Percentiles rank a stretch among this genome's conserved stretches.
These are phyloP conservation scores for Pyrrhoderma lamaoense DNA, from an alignment of 1,284 basidiomycete species.

Conservation along the genomic window DNA sequence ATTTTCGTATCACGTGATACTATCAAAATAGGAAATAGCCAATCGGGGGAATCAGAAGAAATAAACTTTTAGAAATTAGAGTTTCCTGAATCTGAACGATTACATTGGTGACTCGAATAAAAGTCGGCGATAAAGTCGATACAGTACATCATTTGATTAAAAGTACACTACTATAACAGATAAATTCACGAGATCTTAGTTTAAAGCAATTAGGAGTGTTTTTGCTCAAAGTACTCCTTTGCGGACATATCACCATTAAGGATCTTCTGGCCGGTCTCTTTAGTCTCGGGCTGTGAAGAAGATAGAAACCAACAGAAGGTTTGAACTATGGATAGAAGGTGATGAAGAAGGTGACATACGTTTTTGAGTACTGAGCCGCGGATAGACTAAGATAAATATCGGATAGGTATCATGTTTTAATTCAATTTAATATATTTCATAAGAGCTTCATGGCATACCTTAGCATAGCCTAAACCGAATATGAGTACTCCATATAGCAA, in stretches of 20 bases:
- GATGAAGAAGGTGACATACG: neutral
- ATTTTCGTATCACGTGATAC: no score
- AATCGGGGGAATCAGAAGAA: neutral
- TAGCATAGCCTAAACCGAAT: constrained; percentile 9
- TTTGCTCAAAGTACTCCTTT: constrained; percentile 19
- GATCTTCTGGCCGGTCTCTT: constrained; percentile 42
- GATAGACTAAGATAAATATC: constrained; percentile 4
- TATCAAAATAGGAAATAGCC: no score
- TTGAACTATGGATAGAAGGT: neutral
- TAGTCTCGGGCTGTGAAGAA: constrained; percentile 28
- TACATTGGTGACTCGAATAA: neutral
- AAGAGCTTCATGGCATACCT: no score
- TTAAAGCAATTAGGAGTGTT: constrained; percentile 9
- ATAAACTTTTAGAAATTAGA: constrained; percentile 7
- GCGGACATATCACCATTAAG: constrained; percentile 33
- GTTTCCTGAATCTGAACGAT: no score
- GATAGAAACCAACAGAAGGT: neutral
- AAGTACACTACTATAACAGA: no score
- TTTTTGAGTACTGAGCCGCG: constrained; percentile 13
- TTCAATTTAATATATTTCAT: neutral
- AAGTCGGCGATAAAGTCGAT: neutral
- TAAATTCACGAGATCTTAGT: no score
- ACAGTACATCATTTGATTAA: no score
- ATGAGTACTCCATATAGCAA: neutral
- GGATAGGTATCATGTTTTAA: no score